These are phyloP conservation scores for Amanita phalloides DNA, from an alignment of 768 basidiomycete species.

Conservation along the genomic window DNA sequence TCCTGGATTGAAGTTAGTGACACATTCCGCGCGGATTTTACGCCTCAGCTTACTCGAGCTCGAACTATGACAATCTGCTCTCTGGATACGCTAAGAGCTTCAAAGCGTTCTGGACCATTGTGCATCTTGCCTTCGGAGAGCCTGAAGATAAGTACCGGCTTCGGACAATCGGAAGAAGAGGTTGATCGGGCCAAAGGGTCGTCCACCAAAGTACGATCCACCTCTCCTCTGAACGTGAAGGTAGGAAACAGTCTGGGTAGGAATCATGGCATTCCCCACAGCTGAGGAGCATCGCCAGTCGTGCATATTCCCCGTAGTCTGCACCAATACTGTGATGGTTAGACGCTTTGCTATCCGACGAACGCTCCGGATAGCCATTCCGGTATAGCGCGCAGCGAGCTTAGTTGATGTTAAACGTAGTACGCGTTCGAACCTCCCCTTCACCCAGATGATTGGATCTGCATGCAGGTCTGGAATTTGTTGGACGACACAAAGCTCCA, in stretches of 20 bases:
- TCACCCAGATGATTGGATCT: constrained; percentile 22
- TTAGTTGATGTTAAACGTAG: not conserved
- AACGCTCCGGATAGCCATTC: not conserved
- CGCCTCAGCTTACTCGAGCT: not conserved
- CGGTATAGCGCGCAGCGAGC: not conserved
- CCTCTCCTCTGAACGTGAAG: constrained; percentile 12
- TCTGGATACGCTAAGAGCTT: not conserved
- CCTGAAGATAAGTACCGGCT: not conserved
- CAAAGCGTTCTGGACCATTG: not conserved
- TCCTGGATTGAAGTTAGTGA: not conserved
- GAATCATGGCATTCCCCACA: constrained; percentile 7
- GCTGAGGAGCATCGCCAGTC: constrained; percentile 16
- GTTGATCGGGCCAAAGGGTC: constrained; percentile 14
- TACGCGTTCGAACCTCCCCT: constrained; percentile 15
- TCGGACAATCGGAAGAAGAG: constrained; percentile 13
- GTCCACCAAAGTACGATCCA: constrained; percentile 20
- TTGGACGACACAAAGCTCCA: constrained; percentile 15
- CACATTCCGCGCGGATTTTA: not conserved
- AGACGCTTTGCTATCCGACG: not conserved
- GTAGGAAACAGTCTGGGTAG: constrained; percentile 3
- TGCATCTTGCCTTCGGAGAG: not conserved
- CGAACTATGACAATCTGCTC: not conserved
- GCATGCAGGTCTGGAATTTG: constrained; percentile 20
- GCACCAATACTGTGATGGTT: constrained; percentile 8
- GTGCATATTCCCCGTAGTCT: constrained; percentile 13